Conservation (phyloP, 2,329 filamentous ascomycete species). For the Talaromyces sp. region DNA sequence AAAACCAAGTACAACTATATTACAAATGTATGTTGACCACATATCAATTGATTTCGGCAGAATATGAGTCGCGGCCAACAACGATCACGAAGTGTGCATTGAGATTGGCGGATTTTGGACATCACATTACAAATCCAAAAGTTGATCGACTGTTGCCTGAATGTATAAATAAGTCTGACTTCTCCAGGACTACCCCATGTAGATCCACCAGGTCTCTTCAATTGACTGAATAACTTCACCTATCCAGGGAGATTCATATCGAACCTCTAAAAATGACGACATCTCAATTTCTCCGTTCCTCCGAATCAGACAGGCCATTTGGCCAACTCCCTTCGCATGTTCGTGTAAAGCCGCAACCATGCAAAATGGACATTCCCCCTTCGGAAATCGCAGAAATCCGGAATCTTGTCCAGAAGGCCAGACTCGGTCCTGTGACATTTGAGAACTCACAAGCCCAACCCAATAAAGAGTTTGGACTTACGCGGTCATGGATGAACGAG, state of each 20-base stretch:
- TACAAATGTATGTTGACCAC: too few species aligned
- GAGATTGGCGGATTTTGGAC: neutral
- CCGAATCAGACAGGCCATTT: neutral
- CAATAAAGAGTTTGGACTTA: constrained; percentile 48
- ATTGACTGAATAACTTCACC: neutral
- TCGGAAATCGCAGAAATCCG: constrained; percentile 20
- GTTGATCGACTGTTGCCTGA: neutral
- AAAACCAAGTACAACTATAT: neutral
- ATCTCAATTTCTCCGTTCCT: neutral
- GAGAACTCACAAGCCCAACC: constrained; percentile 49
- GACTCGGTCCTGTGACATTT: constrained; percentile 49
- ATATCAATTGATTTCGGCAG: too few species aligned
- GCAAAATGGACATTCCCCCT: neutral
- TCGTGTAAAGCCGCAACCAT: neutral
- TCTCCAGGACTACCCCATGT: neutral
- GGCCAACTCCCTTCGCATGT: neutral
- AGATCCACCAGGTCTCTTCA: neutral
- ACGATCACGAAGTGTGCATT: neutral
- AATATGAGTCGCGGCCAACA: too few species aligned
- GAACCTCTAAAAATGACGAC: neutral
- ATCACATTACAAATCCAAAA: neutral
- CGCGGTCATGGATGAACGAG: constrained; percentile 46
- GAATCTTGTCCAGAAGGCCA: constrained; percentile 49
- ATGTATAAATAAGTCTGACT: neutral
- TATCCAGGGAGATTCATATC: neutral